Conservation (phyloP, 345 rosid species). For the Boechera stricta region DNA sequence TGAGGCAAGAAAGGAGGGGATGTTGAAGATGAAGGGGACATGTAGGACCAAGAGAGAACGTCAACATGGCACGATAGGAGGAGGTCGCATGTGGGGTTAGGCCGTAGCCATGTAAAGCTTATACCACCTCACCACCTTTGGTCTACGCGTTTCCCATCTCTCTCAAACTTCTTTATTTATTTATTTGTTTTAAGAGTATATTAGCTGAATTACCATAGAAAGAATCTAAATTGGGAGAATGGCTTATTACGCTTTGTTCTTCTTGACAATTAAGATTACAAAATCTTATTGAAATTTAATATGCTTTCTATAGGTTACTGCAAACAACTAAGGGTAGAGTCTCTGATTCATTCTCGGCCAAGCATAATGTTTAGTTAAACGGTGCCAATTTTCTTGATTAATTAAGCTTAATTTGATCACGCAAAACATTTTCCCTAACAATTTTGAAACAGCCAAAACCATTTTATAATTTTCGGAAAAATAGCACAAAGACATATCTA, state of each 20-base stretch:
- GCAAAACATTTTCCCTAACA: too few relatives aligned
- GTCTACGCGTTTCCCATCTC: slow-evolving; percentile 35
- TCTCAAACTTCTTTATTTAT: background rate
- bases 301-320: too few relatives aligned
- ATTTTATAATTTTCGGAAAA: too few relatives aligned
- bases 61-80: slow-evolving; percentile 58
- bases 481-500: too few relatives aligned
- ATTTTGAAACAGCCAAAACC: too few relatives aligned
- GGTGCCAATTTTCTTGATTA: too few relatives aligned
- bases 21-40: slow-evolving; percentile 51
- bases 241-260: background rate
- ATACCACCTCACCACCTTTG: slow-evolving; percentile 25
- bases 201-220: background rate
- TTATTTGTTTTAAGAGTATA: background rate
- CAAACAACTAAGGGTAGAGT: too few relatives aligned
- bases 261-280: too few relatives aligned
- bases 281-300: too few relatives aligned
- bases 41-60: slow-evolving; percentile 53
- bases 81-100: slow-evolving; percentile 76
- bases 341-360: too few relatives aligned
- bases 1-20: slow-evolving; percentile 37
- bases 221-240: background rate
- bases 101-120: slow-evolving; percentile 66
- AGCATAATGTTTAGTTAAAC: too few relatives aligned
- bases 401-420: too few relatives aligned